Evolutionary conservation across 2,329 filamentous ascomycete species (phyloP).

Genomic region (Colletotrichum sublineola): DNA sequence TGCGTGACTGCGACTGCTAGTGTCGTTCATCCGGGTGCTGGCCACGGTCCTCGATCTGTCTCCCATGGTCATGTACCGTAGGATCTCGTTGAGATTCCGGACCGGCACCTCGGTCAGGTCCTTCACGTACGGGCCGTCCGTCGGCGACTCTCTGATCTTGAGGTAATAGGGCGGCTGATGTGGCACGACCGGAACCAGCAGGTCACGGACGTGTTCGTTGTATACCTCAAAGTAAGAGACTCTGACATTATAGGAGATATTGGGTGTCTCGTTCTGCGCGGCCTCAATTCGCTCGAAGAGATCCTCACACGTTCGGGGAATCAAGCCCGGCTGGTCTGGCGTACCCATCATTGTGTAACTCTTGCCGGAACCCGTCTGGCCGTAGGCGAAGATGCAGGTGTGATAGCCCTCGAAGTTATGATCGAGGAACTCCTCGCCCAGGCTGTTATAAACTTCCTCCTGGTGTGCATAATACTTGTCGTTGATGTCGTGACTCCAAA

Average conservation of each 20-base stretch:
- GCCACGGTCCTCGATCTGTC: slow-evolving; percentile 90
- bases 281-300: slow-evolving; percentile 93
- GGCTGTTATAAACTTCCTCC: slow-evolving; percentile 91
- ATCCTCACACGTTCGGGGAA: slow-evolving; percentile 95
- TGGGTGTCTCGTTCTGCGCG: slow-evolving; percentile 81
- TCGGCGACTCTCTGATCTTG: slow-evolving; percentile 95
- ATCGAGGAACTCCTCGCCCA: slow-evolving; percentile 97
- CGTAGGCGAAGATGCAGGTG: slow-evolving; percentile 98
- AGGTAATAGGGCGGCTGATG: slow-evolving; percentile 89
- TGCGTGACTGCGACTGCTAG: slow-evolving; percentile 93
- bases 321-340: slow-evolving; percentile 87
- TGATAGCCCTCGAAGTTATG: slow-evolving; percentile 99
- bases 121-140: slow-evolving; percentile 96
- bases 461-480: slow-evolving; percentile 93
- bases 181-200: slow-evolving; percentile 80
- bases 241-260: slow-evolving; percentile 96
- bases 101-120: slow-evolving; percentile 95
- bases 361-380: slow-evolving; percentile 97
- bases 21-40: slow-evolving; percentile 99
- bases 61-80: slow-evolving; percentile 90
- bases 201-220: slow-evolving; percentile 97
- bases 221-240: slow-evolving; percentile 99
- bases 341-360: slow-evolving; percentile 99
- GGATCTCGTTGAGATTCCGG: slow-evolving; percentile 86
- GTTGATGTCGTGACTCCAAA: slow-evolving; percentile 89